Conservation (phyloP, 306 rosid species). For the Glycine latifolia region DNA sequence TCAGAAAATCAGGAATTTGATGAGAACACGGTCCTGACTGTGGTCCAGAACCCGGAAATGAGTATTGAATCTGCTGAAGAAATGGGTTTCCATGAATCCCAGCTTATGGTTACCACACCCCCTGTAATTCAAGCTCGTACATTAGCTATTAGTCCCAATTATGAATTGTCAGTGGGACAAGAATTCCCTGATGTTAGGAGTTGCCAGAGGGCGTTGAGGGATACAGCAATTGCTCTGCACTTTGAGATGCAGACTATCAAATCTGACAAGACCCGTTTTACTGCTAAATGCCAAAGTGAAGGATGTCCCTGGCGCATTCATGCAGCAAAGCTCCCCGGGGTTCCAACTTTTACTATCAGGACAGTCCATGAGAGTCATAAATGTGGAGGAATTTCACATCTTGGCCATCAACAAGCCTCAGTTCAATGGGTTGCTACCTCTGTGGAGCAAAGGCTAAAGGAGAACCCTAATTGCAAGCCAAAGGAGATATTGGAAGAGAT, state of each 20-base stretch:
- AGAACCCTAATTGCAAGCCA: conserved; percentile 87
- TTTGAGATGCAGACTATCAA: conserved; percentile 90
- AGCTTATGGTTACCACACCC: conserved; percentile 51
- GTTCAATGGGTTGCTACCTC: conserved; percentile 94
- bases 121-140: conserved; percentile 76
- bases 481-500: conserved; percentile 94
- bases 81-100: conserved; percentile 56
- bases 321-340: conserved; percentile 93
- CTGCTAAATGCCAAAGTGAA: conserved; percentile 87
- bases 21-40: conserved; percentile 58
- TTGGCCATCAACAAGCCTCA: conserved; percentile 93
- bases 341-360: conserved; percentile 88
- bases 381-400: conserved; percentile 87
- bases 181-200: conserved; percentile 93
- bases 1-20: conserved; percentile 75
- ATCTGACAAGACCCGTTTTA: conserved; percentile 90
- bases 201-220: conserved; percentile 86
- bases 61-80: conserved; percentile 63
- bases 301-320: conserved; percentile 98
- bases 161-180: conserved; percentile 76
- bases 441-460: conserved; percentile 80
- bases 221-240: conserved; percentile 85
- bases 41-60: conserved; percentile 68
- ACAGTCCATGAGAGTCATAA: conserved; percentile 79
- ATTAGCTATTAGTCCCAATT: conserved; percentile 57